Percentiles rank a stretch among this genome's conserved stretches.
Conservation (phyloP, 129 eudicot genomes). For the Flaveria brownii region DNA sequence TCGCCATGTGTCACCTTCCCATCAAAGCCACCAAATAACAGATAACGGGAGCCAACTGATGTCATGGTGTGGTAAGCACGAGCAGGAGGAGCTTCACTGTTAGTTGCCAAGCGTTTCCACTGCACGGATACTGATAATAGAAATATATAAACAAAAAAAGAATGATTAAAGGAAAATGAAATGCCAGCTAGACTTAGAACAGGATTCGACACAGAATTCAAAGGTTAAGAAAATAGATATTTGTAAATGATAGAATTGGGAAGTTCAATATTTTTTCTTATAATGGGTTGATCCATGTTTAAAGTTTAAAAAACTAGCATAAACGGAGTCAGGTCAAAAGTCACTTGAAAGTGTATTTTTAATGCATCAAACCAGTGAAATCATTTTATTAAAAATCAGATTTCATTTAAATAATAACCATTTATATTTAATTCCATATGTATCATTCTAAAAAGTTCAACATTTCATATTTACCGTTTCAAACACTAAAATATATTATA, state of each 20-base stretch:
- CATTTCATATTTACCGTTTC: background rate
- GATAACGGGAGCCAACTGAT: conserved; percentile 76
- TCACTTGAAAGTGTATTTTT: background rate
- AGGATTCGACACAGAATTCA: background rate
- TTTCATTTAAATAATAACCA: background rate
- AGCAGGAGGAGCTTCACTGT: conserved; percentile 73
- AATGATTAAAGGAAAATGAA: conserved; percentile 11
- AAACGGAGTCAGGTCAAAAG: background rate
- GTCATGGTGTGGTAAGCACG: conserved; percentile 97
- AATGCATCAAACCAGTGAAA: conserved; percentile 12
- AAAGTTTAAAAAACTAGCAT: background rate
- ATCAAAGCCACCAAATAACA: conserved; percentile 95
- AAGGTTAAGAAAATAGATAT: conserved; percentile 19
- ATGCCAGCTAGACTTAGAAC: conserved; percentile 10
- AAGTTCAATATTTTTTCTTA: background rate
- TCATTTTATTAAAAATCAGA: background rate
- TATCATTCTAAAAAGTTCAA: background rate
- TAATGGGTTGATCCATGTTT: background rate
- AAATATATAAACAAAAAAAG: background rate
- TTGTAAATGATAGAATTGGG: background rate
- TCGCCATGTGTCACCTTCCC: conserved; percentile 91
- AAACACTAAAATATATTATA: background rate
- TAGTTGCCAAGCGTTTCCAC: conserved; percentile 87
- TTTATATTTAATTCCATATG: background rate
- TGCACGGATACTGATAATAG: conserved; percentile 79